Percentiles rank a stretch among this genome's conserved stretches.
These are phyloP conservation scores for Emergomyces pasteurianus DNA, from an alignment of 2,329 filamentous ascomycete genomes.

Conservation along the genomic window DNA sequence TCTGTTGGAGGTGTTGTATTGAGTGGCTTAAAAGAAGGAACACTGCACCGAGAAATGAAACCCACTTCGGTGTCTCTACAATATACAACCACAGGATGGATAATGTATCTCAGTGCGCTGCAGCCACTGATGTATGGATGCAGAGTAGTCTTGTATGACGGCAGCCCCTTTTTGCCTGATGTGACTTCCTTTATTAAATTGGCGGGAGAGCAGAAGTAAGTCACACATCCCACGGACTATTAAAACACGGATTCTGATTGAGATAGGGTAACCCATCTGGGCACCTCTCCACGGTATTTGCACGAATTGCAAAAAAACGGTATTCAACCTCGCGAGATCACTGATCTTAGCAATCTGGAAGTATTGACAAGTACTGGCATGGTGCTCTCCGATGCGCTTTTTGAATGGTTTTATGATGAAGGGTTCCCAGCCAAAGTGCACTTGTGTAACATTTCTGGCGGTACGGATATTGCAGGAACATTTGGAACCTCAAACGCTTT, in stretches of 20 bases:
- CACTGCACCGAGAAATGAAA: constrained; percentile 38
- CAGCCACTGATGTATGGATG: constrained; percentile 48
- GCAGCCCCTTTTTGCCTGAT: constrained; percentile 65
- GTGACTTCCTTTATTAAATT: constrained; percentile 51
- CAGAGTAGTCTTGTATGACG: constrained; percentile 64
- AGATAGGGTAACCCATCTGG: constrained; percentile 54
- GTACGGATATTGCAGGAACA: constrained; percentile 54
- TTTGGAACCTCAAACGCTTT: constrained; percentile 50
- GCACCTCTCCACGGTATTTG: constrained; percentile 66
- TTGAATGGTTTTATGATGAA: constrained; percentile 67
- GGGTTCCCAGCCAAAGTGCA: constrained; percentile 58
- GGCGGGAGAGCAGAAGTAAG: constrained; percentile 43
- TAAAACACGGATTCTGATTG: neutral
- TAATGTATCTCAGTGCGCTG: constrained; percentile 66
- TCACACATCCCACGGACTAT: neutral
- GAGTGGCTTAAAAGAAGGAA: constrained; percentile 46
- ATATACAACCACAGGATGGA: constrained; percentile 68
- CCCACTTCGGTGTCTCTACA: constrained; percentile 39
- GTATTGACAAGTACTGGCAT: constrained; percentile 65
- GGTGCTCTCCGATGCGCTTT: constrained; percentile 64
- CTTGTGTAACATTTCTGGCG: constrained; percentile 62
- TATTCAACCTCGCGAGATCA: constrained; percentile 49
- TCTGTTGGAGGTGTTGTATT: constrained; percentile 35
- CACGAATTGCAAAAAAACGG: constrained; percentile 56
- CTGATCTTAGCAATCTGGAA: constrained; percentile 50